Evolutionary conservation across 495 filamentous ascomycete species (phyloP), one percentile per base, ranked within the genome.

Genomic region (Parachaetomium inaequale): DNA sequence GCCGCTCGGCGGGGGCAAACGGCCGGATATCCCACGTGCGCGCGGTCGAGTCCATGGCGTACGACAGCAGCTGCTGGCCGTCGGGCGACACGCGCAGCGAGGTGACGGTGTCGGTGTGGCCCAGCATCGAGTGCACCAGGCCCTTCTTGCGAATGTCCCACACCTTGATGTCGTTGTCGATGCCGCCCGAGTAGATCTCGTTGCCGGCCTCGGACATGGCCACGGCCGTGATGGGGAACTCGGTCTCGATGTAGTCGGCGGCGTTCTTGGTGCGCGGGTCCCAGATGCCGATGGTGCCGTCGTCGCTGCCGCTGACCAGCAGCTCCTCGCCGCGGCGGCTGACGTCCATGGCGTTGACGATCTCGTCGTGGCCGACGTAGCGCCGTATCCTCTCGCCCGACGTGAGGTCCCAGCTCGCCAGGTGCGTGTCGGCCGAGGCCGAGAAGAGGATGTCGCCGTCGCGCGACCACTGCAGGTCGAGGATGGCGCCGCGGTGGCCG

Each of bases 11-110:
- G 0, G 94, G 91, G 3, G 95, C 93, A 71, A 97, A 99, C 3
- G 95, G 93, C 61, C 92, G 83, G 45, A 99, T 90, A 72, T 99
- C 93, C 95, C 94, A 99, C 25, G 92, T 96, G 61, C 90, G 84
- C 15, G 92, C 94, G 0, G 93, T 94, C 14, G 88, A 91, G 70
- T 99, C 94, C 76, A 96, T 92, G 4, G 91, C 90, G 67, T 96
- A 93, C 15, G 94, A 98, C 4, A 98, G 79, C 26, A 99, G 81
- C 14, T 88, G 86, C 69, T 96, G 92, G 6, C 91, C 89, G 68
- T 98, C 95, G 0, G 94, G 94, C 3, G 95, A 98, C 28, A 97
- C 82, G 49, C 87, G 78, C 23, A 99, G 82, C 31, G 93, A 94
- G 3, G 93, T 96, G 61, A 99, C 80, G 1, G 93, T 98, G 68